Evolutionary conservation across 768 basidiomycete genomes (phyloP), one percentile per base, ranked within the genome.

Genomic region (Naematelia encephala): DNA sequence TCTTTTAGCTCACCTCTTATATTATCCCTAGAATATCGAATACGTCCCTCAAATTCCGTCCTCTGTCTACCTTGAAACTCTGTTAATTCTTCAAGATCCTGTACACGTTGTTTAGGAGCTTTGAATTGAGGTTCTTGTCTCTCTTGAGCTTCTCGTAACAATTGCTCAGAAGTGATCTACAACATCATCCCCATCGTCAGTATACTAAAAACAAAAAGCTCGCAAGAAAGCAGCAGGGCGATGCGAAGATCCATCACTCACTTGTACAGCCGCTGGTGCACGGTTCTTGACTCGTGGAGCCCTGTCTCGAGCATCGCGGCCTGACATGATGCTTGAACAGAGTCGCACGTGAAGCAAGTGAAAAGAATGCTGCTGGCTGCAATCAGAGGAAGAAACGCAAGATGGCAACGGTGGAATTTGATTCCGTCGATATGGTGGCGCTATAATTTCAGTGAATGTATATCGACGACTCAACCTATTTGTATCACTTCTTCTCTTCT

Each of bases 81-180:
- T 23, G 86, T 84, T 12, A 83, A 79, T 64, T 83, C 85, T 76
- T 99, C 96, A 68, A 91, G 89, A 78, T 99, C 96, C 79, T 94
- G 91, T 28, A 99, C 88, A 42, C 92, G 85, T 74, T 99, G 96
- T 69, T 87, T 90, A 11, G 96, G 96, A 0, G 93, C 92, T 51
- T 87, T 86, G 74, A 91, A 89, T 12, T 87, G 84, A 27, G 89
- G 84, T 76, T 98, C 96, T 81, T 98, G 93, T 55, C 94, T 83
- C 67, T 98, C 96, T 87, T 97, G 91, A 50, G 96, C 96, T 81
- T 99, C 96, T 69, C 96, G 87, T 10, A 99, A 82, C 44, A 99
- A 86, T 79, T 99, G 96, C 79, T 98, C 96, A 13, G 96, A 91
- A 58, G 96, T 98, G 79, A 98, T 93, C 91, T 97, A 22, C 23